phyloP scores from a whole-genome alignment of 495 filamentous ascomycete genomes.

The Jackrogersella multiformis region DNA sequence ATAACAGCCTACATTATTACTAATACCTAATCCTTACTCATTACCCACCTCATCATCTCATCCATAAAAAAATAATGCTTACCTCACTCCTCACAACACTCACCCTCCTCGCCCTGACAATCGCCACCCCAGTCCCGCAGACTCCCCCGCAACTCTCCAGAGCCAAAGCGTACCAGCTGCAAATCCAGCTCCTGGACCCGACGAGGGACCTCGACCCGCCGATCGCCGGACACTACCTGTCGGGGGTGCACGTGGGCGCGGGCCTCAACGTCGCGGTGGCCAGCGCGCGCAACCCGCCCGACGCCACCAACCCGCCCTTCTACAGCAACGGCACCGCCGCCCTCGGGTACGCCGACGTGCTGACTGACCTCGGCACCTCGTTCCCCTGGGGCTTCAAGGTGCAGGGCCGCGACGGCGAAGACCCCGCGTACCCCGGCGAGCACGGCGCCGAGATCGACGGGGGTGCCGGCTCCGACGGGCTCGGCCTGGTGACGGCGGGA shows the following conservation, averaged over 20 bases:
- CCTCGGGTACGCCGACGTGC: constrained; percentile 3
- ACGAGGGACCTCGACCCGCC: constrained; percentile 41
- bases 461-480: constrained; percentile 23
- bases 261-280: constrained; percentile 34
- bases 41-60: neutral
- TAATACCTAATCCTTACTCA: neutral
- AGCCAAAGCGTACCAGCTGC: constrained; percentile 29
- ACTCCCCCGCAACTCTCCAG: constrained; percentile 9
- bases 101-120: constrained; percentile 19
- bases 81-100: constrained; percentile 18
- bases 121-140: constrained; percentile 16
- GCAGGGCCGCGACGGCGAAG: constrained; percentile 8
- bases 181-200: constrained; percentile 34
- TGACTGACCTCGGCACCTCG: constrained; percentile 29
- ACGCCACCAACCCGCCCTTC: constrained; percentile 14
- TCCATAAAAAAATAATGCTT: constrained; percentile 22
- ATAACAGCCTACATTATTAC: constrained; percentile 6
- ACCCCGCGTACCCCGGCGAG: constrained; percentile 30
- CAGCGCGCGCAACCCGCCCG: neutral
- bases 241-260: constrained; percentile 35
- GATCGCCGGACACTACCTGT: constrained; percentile 26
- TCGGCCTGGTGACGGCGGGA: neutral
- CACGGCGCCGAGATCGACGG: constrained; percentile 32
- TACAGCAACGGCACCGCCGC: constrained; percentile 38
- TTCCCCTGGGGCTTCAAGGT: constrained; percentile 37